Evolutionary conservation across 2,329 filamentous ascomycete species (phyloP), one percentile per base, ranked within the genome.

Genomic region (Verticillium nonalfalfae): DNA sequence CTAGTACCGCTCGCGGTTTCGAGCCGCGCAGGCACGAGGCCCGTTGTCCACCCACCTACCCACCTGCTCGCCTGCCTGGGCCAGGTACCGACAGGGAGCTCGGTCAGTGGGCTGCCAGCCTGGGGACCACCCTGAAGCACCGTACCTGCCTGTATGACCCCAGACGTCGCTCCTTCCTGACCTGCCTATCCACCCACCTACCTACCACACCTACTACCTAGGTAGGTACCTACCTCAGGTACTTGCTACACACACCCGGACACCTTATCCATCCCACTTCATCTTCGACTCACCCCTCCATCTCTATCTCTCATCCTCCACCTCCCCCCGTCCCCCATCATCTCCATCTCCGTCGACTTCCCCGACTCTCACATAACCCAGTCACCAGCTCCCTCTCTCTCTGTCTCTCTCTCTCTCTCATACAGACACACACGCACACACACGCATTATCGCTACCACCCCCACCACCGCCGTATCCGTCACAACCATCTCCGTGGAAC

Each of bases 301-400:
- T 18, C 38, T 15, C 11, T 14, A 40, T 36, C 35, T 36, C 35
- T 13, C 35, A 36, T 36, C 50, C n/a, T 55, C 7, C 31, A 52
- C 52, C 10, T 11, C 45, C 35, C 56, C 39, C 1, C 34, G n/a
- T n/a, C n/a, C n/a, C n/a, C n/a, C n/a, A n/a, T n/a, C n/a, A n/a
- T 52, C 13, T 61, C 62, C 36, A 58, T 14, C 36, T 14, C 9
- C 9, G 14, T 54, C 62, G 66, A 60, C 75, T 50, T 77, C 76
- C 36, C 69, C 78, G 66, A 59, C 67, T 66, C 69, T 63, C 57
- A 59, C 59, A 72, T 62, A 69, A 64, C 66, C 66, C 26, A 14
- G 38, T 52, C 57, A 36, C 50, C 38, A 57, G 34, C 54, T 33
- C 34, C 26, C 26, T 26, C 26, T 26, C 26, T 26, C 26, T 26